A percentile compares a stretch with the other conserved stretches of the same genome.
Evolutionary conservation across 129 eudicot species (phyloP).

Genomic region (Centaurea solstitialis): DNA sequence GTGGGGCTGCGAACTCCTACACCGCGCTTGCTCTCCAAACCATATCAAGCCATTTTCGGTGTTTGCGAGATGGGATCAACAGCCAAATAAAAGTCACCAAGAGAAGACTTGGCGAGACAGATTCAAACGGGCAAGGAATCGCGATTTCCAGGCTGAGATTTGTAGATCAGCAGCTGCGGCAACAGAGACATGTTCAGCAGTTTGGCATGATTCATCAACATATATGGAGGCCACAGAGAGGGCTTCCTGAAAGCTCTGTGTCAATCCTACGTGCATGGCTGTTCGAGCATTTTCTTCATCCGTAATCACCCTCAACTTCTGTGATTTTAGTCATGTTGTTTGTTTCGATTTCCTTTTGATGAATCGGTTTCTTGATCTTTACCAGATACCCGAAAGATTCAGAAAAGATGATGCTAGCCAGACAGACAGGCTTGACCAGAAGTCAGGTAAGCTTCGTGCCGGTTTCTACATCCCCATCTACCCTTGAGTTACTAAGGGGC

Average conservation of each 20-base stretch:
- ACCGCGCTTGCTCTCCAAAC: conserved; percentile 49
- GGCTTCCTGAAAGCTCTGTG: conserved; percentile 47
- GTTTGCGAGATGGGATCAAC: conserved; percentile 44
- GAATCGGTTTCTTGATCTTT: neutral
- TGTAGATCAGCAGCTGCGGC: conserved; percentile 38
- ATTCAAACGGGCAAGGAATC: conserved; percentile 5
- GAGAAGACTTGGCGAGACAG: conserved; percentile 48
- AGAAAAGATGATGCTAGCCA: conserved; percentile 42
- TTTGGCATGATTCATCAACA: conserved; percentile 34
- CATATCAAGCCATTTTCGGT: conserved; percentile 49
- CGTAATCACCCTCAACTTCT: conserved; percentile 24
- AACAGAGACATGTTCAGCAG: conserved; percentile 36
- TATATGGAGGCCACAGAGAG: conserved; percentile 46
- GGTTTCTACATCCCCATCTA: neutral
- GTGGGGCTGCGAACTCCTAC: conserved; percentile 52
- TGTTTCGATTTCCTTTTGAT: conserved; percentile 2
- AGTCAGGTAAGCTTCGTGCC: conserved; percentile 34
- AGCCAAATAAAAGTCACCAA: conserved; percentile 37
- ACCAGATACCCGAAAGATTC: conserved; percentile 47
- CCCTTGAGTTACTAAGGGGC: neutral
- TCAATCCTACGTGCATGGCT: conserved; percentile 45
- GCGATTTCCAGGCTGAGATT: conserved; percentile 28
- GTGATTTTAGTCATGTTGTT: neutral
- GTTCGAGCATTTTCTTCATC: conserved; percentile 49
- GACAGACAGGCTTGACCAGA: conserved; percentile 49